These are phyloP conservation scores for Gynandropsis gynandra DNA, from an alignment of 345 rosid genomes.

Conservation along the genomic window DNA sequence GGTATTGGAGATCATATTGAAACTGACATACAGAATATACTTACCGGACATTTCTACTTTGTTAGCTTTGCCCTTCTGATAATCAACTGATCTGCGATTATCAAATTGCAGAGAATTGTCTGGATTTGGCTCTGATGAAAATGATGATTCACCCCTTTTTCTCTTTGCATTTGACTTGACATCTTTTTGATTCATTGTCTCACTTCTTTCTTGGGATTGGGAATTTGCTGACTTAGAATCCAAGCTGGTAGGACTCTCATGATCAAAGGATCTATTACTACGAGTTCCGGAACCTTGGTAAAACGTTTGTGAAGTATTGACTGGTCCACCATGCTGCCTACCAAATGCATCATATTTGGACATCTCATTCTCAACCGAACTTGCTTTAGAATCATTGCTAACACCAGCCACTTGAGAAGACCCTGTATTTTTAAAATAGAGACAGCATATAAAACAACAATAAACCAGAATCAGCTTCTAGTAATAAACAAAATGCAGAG, in stretches of 20 bases:
- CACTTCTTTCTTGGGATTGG: conserved; percentile 74
- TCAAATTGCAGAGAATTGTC: conserved; percentile 53
- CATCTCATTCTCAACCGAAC: conserved; percentile 55
- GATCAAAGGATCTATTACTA: conserved; percentile 71
- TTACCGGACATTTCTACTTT: conserved; percentile 50
- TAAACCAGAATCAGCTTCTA: not conserved
- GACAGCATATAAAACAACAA: conserved; percentile 7
- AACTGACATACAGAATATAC: conserved; percentile 34
- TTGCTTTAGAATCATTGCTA: conserved; percentile 45
- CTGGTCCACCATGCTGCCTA: conserved; percentile 66
- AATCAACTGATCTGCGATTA: conserved; percentile 27
- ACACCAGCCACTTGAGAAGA: conserved; percentile 60
- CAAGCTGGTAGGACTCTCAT: conserved; percentile 90
- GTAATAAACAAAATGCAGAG: conserved; percentile 7
- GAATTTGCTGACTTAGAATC: conserved; percentile 78
- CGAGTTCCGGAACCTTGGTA: conserved; percentile 68
- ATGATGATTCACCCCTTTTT: conserved; percentile 67
- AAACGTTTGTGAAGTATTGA: conserved; percentile 50
- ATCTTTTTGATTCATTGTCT: conserved; percentile 47
- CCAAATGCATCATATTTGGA: conserved; percentile 52
- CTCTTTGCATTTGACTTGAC: conserved; percentile 56
- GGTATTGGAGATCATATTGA: conserved; percentile 27
- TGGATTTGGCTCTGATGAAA: conserved; percentile 38
- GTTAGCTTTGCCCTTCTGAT: conserved; percentile 52
- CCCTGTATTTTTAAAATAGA: conserved; percentile 38